phyloP scores from a whole-genome alignment of 192 early-diverging fungal genomes.

The Coemansia aciculifera region DNA sequence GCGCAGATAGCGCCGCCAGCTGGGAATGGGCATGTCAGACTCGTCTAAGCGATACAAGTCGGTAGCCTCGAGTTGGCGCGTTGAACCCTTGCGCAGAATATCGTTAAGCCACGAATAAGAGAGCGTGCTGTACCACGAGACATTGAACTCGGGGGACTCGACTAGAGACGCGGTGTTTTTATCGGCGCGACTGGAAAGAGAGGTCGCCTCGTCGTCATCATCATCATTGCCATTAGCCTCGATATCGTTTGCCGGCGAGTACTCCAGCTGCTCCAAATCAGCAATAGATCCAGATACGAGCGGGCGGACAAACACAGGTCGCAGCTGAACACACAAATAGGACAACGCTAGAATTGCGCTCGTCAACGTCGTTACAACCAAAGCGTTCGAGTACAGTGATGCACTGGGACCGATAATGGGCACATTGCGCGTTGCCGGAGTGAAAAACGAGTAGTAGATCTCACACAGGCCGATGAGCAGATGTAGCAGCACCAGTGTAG shows the following conservation, averaged over 20 bases:
- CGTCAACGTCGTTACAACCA: constrained; percentile 8
- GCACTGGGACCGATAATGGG: constrained; percentile 21
- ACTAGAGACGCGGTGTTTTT: constrained; percentile 11
- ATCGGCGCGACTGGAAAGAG: constrained; percentile 15
- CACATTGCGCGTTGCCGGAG: constrained; percentile 6
- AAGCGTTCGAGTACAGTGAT: constrained; percentile 16
- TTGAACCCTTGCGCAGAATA: constrained; percentile 58
- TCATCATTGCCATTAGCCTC: background rate
- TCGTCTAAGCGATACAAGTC: constrained; percentile 62
- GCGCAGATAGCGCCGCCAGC: constrained; percentile 34
- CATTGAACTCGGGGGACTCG: constrained; percentile 32
- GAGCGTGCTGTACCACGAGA: constrained; percentile 28
- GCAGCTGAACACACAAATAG: constrained; percentile 19
- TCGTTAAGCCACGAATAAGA: constrained; percentile 62
- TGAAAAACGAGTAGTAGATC: constrained; percentile 39
- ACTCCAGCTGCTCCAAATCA: background rate
- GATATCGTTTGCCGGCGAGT: background rate
- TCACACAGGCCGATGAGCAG: constrained; percentile 9
- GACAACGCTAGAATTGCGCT: background rate
- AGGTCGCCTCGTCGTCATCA: constrained; percentile 8
- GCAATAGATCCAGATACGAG: background rate
- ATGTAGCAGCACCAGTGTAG: constrained; percentile 11
- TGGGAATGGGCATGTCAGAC: constrained; percentile 51
- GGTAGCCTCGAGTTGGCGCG: constrained; percentile 57
- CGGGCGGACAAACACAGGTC: constrained; percentile 23